Evolutionary conservation across 805 yeast species (phyloP), one percentile per base, ranked within the genome.

Genomic region (Zygosaccharomyces rouxii): DNA sequence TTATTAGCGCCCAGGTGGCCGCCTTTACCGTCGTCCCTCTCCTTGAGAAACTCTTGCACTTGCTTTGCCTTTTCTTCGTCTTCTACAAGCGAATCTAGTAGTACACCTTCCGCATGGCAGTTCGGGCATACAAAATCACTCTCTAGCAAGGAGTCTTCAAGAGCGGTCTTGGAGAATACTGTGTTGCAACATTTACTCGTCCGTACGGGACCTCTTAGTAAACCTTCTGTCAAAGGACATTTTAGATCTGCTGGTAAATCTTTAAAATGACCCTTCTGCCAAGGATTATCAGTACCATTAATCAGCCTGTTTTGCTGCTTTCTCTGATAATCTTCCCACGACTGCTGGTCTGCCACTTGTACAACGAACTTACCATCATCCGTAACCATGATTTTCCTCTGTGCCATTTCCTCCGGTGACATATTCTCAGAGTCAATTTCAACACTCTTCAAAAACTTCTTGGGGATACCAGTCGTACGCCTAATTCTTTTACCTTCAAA

Each of bases 391-490:
- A 84, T 85, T 37, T 81, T 79, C 52, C 74, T 71, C 33, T 74
- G 74, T 3, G 74, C 73, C 57, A 72, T 75, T 39, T 79, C 85
- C 33, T 83, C 88, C 0, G 81, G 77, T 23, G 92, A 92, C 62
- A 86, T 86, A 7, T 55, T 59, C 0, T 59, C 48, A 1, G 69
- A 61, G 54, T 67, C 71, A 13, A 66, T 59, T 14, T 86, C 87
- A 6, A 94, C 82, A 0, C 95, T 84, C 57, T 89, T 86, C 67
- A 94, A 79, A 67, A 89, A 89, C 29, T 95, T 84, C 67, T 84
- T 86, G 2, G 99, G 99, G 62, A 94, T 94, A 83, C 99, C 99
- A 0, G 98, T 94, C 0, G 97, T 90, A 58, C 95, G 78, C 58
- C 87, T 85, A 42, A 94, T 85, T 52, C 95, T 77, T 62, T 87